A percentile compares a stretch with the other conserved stretches of the same genome.
Evolutionary conservation across 1,284 basidiomycete species (phyloP).

Genomic region (Cutaneotrichosporon sp.): DNA sequence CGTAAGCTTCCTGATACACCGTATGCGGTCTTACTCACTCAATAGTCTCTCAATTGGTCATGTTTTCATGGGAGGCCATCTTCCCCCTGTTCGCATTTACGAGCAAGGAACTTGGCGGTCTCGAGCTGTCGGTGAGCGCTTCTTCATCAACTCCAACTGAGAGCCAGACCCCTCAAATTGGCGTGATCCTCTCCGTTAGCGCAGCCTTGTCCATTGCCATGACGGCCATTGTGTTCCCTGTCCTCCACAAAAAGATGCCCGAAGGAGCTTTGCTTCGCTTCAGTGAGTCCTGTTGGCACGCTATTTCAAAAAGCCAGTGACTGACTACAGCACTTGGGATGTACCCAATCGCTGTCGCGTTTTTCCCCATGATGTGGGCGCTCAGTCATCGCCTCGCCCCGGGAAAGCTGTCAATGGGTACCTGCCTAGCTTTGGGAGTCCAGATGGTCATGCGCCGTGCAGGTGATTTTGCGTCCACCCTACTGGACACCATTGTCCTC

Average conservation of each 20-base stretch:
- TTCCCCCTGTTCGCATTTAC: conserved; percentile 41
- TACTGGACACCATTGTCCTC: conserved; percentile 34
- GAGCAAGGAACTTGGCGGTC: conserved; percentile 29
- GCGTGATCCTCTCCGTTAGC: conserved; percentile 30
- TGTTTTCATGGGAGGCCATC: conserved; percentile 38
- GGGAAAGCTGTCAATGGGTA: not conserved
- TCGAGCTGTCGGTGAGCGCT: conserved; percentile 30
- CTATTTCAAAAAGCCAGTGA: not conserved
- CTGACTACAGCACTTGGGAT: conserved; percentile 23
- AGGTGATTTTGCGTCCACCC: conserved; percentile 35
- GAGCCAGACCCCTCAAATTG: conserved; percentile 32
- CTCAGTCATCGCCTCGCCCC: conserved; percentile 11
- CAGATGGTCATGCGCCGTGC: conserved; percentile 34
- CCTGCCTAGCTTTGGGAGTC: conserved; percentile 20
- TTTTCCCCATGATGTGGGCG: conserved; percentile 36
- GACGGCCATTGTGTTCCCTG: conserved; percentile 36
- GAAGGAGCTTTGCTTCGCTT: conserved; percentile 20
- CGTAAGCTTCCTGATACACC: conserved; percentile 19
- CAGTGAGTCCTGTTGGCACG: conserved; percentile 15
- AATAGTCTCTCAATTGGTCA: conserved; percentile 30
- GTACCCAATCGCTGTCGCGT: conserved; percentile 27
- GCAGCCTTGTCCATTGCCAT: conserved; percentile 36
- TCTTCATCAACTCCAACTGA: not conserved
- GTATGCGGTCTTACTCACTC: not conserved
- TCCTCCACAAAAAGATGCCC: conserved; percentile 24